Evolutionary conservation across 805 yeast genomes (phyloP), one percentile per base, ranked within the genome.

Genomic region (Wilhelminamyces savonicus): DNA sequence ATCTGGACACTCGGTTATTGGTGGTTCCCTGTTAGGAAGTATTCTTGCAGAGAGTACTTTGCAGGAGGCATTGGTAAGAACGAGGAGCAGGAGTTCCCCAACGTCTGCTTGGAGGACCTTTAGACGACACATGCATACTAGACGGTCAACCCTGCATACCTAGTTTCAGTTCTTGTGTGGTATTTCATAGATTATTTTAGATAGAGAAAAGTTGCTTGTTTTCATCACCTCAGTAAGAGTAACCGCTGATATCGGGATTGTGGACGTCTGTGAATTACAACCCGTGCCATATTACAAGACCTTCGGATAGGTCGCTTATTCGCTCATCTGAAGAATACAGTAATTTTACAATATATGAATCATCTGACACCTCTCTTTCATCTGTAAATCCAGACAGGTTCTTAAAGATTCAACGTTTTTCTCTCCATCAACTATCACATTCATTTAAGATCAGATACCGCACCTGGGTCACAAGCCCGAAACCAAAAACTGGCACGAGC

Each of bases 301-400:
- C n/a, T n/a, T n/a, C n/a, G n/a, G 6, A 17, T 8, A 17, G 8
- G 19, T 8, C 8, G 19, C 8, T 17, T 17, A 8, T 17, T 8
- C 19, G 8, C 8, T 17, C 8, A 8, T 6, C 19, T 17, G 6
- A 21, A 6, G n/a, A 21, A 21, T 10, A 21, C 7, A n/a, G n/a
- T n/a, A n/a, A n/a, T n/a, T n/a, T 6, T 12, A n/a, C 7, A 36
- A 57, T 66, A 50, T 66, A 26, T 53, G 69, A 44, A 56, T 49
- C 69, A 46, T 40, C 72, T 66, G 72, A 66, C 72, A 66, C 72
- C 69, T 64, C 68, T 64, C 71, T 65, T 59, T 66, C 72, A 66
- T 37, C 39, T 46, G 33, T 31, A 27, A 43, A 41, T 65, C 71
- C 72, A 66, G 70, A 65, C 69, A 63, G 55, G 72, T 64, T 66